Evolutionary conservation across 495 filamentous ascomycete species (phyloP).

Genomic region (Xylaria grammica): DNA sequence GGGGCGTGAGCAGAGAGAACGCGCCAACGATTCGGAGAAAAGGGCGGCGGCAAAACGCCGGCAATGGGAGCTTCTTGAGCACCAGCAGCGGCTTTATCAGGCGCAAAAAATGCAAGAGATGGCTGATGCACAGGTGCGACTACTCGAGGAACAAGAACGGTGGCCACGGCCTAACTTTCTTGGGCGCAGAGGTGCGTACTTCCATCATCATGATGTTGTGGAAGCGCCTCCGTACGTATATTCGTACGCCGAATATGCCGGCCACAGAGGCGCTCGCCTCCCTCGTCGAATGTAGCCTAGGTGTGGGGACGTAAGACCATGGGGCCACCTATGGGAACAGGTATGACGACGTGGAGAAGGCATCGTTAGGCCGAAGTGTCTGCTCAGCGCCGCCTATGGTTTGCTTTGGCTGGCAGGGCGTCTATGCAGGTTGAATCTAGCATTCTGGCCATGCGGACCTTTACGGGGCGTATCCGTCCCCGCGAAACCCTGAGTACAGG

Average conservation of each 20-base stretch:
- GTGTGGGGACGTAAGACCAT: slow-evolving; percentile 1
- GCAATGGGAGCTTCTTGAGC: slow-evolving; percentile 9
- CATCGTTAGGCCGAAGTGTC: not conserved
- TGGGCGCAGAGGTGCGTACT: not conserved
- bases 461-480: not conserved
- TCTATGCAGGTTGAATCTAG: too few relatives aligned
- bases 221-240: not conserved
- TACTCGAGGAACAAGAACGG: slow-evolving; percentile 17
- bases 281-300: not conserved
- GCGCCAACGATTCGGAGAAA: slow-evolving; percentile 7
- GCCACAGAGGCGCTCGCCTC: not conserved
- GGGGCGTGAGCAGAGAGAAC: not conserved
- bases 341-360: too few relatives aligned
- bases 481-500: not conserved
- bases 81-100: not conserved
- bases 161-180: slow-evolving; percentile 5
- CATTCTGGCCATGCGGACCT: not conserved
- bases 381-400: not conserved
- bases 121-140: slow-evolving; percentile 9
- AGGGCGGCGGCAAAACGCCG: not conserved
- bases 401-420: not conserved
- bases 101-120: slow-evolving; percentile 7
- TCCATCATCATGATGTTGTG: slow-evolving; percentile 4
- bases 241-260: slow-evolving; percentile 10
- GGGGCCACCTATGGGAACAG: not conserved